Evolutionary conservation across 2,329 filamentous ascomycete species (phyloP), one percentile per base, ranked within the genome.

Genomic region (Alternaria metachromatica): DNA sequence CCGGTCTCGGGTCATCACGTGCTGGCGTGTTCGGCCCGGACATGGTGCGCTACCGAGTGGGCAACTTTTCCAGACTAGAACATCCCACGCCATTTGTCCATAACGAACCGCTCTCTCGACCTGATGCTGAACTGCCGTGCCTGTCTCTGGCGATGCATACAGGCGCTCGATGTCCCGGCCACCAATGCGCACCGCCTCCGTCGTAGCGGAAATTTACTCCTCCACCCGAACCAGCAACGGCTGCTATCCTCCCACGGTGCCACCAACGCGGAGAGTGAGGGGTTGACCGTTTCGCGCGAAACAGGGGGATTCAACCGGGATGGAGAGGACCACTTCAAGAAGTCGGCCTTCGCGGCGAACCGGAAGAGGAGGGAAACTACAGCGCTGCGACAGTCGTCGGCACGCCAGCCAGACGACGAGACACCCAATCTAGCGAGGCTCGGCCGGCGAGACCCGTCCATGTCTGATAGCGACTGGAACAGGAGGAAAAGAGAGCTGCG

Each of bases 401-500:
- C 30, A 26, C 58, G 20, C 13, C 45, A 33, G 11, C 30, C 33
- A 6, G 37, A 43, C 21, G 49, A 61, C 13, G 56, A 68, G 53
- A 67, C 68, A 33, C 64, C 69, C 26, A 72, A 70, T 18, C 55
- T 72, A 50, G 70, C 70, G 43, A 74, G 68, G 44, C 49, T 75
- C 33, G 75, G 75, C n/a, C 67, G 63, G 43, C 72, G 72, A 23
- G 73, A 76, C 46, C 65, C 69, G 12, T 60, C 56, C 23, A 68
- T 78, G 44, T 69, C 72, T 41, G 68, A 65, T 10, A 72, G 57
- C 33, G 76, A 78, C 20, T 78, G 73, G 71, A 73, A 73, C 9
- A 71, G 70, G 48, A 64, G 87, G 50, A 82, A 82, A 41, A 86
- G 84, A 72, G 88, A 93, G 69, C 76, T 94, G 57, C 77, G 85